phyloP scores from a whole-genome alignment of 2,329 filamentous ascomycete species.

The Rugonectria rugulosa region DNA sequence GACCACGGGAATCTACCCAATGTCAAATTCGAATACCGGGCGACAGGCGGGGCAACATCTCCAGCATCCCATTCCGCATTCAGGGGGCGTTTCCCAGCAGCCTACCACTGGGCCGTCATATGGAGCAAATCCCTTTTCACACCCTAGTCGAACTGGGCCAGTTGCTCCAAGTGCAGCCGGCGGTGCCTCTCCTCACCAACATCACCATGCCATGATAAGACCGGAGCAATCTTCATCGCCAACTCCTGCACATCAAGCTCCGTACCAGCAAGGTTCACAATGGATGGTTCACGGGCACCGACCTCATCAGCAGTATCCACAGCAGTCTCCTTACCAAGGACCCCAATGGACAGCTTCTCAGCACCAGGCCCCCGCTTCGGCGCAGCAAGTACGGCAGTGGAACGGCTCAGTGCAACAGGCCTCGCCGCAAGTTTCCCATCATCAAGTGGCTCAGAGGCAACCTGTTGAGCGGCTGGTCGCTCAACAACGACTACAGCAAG shows the following conservation, averaged over 20 bases:
- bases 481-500: background rate
- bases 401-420: too few relatives aligned
- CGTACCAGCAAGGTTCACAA: background rate
- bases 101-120: slow-evolving; percentile 10
- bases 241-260: slow-evolving; percentile 7
- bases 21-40: background rate
- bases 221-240: slow-evolving; percentile 17
- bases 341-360: background rate
- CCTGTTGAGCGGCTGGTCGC: too few relatives aligned
- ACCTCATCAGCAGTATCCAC: background rate
- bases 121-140: slow-evolving; percentile 4
- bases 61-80: background rate
- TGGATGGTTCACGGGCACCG: background rate
- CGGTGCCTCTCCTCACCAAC: slow-evolving; percentile 1
- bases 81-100: background rate
- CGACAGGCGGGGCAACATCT: background rate
- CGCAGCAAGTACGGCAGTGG: too few relatives aligned
- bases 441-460: background rate
- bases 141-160: slow-evolving; percentile 11
- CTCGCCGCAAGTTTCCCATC: background rate
- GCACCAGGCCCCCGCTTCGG: background rate
- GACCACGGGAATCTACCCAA: slow-evolving; percentile 10
- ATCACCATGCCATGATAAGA: slow-evolving; percentile 30
- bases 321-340: background rate
- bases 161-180: background rate